Base-by-base conservation (phyloP, 768 basidiomycete genomes). In the Lepiota brunneoincarnata region DNA sequence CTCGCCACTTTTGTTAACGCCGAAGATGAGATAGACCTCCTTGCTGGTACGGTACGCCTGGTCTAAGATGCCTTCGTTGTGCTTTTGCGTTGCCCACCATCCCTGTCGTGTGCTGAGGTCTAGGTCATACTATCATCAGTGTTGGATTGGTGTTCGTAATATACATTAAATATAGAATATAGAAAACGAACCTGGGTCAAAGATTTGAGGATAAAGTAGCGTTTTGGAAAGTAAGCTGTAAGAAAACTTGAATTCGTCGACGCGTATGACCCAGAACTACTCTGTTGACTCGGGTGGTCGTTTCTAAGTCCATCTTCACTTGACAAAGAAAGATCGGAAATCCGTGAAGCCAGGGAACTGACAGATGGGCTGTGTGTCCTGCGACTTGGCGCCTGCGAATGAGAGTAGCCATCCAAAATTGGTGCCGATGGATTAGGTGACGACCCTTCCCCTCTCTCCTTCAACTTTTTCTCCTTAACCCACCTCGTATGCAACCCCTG, bases 171-270 rank as follows among this genome's bases (percentile, higher is more conserved):
- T 44, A 36, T 23, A 49, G 24, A 21, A 17, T 9, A 21, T 20
- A 17, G 17, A 44, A 36, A 18, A 48, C 80, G 57, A 63, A 89
- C 93, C 74, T 86, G 83, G 1, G 88, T 88, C 65, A 90, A 69
- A 20, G 90, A 92, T 70, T 96, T 95, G 63, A 96, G 80, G 56
- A 98, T 95, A 63, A 97, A 97, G 65, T 85, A 92, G n/a, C 95
- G 84, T 62, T 79, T 80, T 2, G 93, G 93, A 67, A 96, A 98
- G 66, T 92, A 72, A 48, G 74, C 78, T 2, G 75, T 58, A 12
- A 98, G 73, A 61, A 96, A 72, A 64, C 88, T 91, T 18, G 95
- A 97, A 56, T 77, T 89, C 1, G 93, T 94, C 35, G 91, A 93
- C 14, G 87, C 79, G 65, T 78, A 83, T 40, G 90, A 92, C 2